These are phyloP conservation scores for Calonectria naviculata DNA, from an alignment of 2,329 filamentous ascomycete species.

Conservation along the genomic window DNA sequence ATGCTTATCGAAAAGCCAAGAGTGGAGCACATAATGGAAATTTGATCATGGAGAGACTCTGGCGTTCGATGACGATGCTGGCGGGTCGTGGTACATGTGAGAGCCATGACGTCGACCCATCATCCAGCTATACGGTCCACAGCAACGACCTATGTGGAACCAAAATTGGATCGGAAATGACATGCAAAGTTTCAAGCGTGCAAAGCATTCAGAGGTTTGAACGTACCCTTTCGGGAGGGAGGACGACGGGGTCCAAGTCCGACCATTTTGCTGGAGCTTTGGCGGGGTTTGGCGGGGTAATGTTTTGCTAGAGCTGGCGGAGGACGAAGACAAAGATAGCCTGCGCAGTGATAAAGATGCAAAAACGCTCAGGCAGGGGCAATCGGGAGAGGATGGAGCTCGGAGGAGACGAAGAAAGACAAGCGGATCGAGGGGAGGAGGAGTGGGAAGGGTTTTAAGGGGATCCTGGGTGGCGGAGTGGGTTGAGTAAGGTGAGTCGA, in stretches of 20 bases:
- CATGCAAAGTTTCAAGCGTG: slow-evolving; percentile 2
- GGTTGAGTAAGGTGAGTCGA: slow-evolving; percentile 32
- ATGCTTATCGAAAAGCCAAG: slow-evolving; percentile 8
- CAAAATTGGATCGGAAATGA: neutral
- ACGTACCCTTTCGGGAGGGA: slow-evolving; percentile 75
- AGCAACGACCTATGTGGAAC: neutral
- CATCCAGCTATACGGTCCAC: neutral
- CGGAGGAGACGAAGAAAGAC: neutral
- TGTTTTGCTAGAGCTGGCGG: slow-evolving; percentile 26
- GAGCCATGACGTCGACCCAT: neutral
- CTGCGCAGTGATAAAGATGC: slow-evolving; percentile 2
- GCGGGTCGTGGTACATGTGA: slow-evolving; percentile 1
- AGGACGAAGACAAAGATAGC: neutral
- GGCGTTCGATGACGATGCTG: neutral
- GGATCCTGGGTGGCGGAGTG: slow-evolving; percentile 37
- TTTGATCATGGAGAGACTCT: neutral
- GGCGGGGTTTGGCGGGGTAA: slow-evolving; percentile 52
- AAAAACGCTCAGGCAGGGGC: neutral
- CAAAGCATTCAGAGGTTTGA: slow-evolving; percentile 14
- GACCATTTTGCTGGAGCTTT: slow-evolving; percentile 57
- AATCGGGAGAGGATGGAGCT: slow-evolving; percentile 5
- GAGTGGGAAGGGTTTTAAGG: slow-evolving; percentile 39
- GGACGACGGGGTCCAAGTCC: slow-evolving; percentile 62
- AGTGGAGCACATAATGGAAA: neutral
- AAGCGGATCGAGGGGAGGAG: neutral